Evolutionary conservation across 345 rosid species (phyloP).

Genomic region (Populus tremula): DNA sequence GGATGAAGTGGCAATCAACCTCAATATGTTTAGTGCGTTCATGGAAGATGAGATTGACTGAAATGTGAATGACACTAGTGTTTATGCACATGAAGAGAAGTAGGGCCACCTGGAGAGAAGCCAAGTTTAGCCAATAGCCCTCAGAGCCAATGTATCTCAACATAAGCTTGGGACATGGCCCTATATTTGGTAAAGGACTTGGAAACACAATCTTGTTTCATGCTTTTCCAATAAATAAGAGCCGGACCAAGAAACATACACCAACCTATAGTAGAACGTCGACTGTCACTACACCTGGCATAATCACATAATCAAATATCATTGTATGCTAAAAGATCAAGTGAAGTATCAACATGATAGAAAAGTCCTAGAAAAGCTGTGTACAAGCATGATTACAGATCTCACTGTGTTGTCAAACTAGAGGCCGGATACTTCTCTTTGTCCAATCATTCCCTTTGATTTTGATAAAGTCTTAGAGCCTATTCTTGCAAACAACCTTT

Average conservation of each 20-base stretch:
- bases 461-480: no score
- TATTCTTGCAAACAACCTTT: no score
- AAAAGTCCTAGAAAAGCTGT: neutral
- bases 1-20: constrained; percentile 10
- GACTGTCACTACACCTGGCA: neutral
- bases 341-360: no score
- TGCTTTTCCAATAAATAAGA: neutral
- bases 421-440: no score
- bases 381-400: no score
- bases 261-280: neutral
- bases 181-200: neutral
- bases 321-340: neutral
- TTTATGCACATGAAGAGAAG: neutral
- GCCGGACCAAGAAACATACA: neutral
- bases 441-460: no score
- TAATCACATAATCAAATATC: no score
- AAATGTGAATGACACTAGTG: constrained; percentile 8
- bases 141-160: neutral
- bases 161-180: neutral
- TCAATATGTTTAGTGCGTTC: constrained; percentile 4
- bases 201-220: neutral
- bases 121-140: constrained; percentile 4
- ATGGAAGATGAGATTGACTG: neutral
- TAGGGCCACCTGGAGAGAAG: neutral
- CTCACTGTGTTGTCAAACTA: no score